A percentile compares a stretch with the other conserved stretches of the same genome.
phyloP scores from a whole-genome alignment of 768 basidiomycete genomes.

The Rhizopogon salebrosus region DNA sequence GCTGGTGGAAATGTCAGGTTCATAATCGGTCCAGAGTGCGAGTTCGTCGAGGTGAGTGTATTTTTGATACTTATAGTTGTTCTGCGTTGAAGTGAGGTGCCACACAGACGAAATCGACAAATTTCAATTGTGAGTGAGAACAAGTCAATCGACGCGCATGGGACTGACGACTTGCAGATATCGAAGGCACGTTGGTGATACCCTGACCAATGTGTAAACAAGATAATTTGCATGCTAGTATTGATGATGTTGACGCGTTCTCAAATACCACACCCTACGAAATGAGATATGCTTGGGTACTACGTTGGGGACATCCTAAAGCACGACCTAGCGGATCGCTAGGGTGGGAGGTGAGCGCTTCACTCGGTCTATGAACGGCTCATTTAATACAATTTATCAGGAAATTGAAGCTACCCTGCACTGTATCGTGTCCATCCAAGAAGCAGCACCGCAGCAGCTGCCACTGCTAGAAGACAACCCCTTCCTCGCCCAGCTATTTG shows the following conservation, averaged over 20 bases:
- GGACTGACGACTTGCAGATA: conserved; percentile 42
- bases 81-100: background rate
- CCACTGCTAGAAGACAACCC: conserved; percentile 46
- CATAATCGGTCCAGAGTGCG: too few species aligned
- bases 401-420: conserved; percentile 84
- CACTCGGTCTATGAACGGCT: background rate
- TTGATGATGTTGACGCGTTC: conserved; percentile 7
- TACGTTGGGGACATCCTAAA: conserved; percentile 60
- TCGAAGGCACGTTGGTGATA: conserved; percentile 82
- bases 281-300: conserved; percentile 75
- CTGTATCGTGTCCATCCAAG: conserved; percentile 82
- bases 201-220: conserved; percentile 80
- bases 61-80: background rate
- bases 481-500: conserved; percentile 62
- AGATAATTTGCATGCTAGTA: background rate
- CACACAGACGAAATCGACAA: conserved; percentile 70
- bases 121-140: conserved; percentile 61
- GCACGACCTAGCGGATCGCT: conserved; percentile 36
- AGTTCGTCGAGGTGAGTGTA: conserved; percentile 63
- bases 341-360: conserved; percentile 67
- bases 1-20: too few species aligned
- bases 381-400: conserved; percentile 31
- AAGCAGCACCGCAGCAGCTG: conserved; percentile 81
- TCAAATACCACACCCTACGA: conserved; percentile 83
- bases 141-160: background rate